Conservation (phyloP, 345 rosid species). For the Orychophragmus violaceus region DNA sequence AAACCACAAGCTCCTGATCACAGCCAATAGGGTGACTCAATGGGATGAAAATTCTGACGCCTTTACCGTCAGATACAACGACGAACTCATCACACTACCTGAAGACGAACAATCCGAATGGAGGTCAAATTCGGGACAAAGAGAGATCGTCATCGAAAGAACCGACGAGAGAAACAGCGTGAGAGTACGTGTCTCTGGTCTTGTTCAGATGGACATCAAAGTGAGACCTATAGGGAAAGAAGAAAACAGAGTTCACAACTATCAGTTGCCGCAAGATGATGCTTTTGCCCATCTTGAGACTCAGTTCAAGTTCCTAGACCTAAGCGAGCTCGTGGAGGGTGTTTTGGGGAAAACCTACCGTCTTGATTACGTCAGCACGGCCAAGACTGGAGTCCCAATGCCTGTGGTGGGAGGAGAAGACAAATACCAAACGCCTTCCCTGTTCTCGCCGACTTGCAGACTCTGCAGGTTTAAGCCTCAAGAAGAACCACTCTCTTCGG, state of each 20-base stretch:
- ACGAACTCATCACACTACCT: conserved; percentile 48
- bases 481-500: conserved; percentile 27
- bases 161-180: conserved; percentile 52
- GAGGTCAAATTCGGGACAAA: conserved; percentile 32
- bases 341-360: conserved; percentile 71
- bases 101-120: conserved; percentile 62
- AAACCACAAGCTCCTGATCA: conserved; percentile 54
- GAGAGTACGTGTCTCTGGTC: conserved; percentile 46
- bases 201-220: conserved; percentile 50
- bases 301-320: conserved; percentile 57
- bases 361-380: conserved; percentile 58
- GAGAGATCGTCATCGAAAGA: conserved; percentile 52
- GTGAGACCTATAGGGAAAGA: conserved; percentile 55
- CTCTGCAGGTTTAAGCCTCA: conserved; percentile 56
- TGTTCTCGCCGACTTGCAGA: conserved; percentile 53
- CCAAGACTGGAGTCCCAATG: conserved; percentile 66
- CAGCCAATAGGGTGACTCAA: conserved; percentile 44
- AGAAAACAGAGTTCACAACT: conserved; percentile 61
- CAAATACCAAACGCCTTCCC: conserved; percentile 61
- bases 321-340: conserved; percentile 60
- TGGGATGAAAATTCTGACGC: conserved; percentile 65
- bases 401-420: conserved; percentile 87
- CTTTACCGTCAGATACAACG: conserved; percentile 50
- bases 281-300: conserved; percentile 76
- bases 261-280: conserved; percentile 55